Evolutionary conservation across 1,284 basidiomycete species (phyloP).

Genomic region (Apiotrichum mycotoxinovorans): DNA sequence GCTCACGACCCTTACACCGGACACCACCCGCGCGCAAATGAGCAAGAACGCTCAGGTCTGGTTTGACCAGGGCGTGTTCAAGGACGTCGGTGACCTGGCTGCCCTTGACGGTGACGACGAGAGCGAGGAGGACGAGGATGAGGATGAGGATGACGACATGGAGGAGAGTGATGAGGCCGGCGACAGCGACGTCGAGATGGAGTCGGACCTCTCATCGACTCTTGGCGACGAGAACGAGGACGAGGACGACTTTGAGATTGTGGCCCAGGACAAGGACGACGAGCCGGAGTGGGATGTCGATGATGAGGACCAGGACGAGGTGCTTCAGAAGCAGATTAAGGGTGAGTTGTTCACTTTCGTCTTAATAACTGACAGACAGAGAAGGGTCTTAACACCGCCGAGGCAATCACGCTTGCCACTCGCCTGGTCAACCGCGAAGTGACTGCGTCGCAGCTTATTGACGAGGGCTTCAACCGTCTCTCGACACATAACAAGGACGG

Average conservation of each 20-base stretch:
- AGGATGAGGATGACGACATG: conserved; percentile 44
- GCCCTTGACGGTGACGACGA: conserved; percentile 54
- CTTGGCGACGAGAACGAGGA: conserved; percentile 27
- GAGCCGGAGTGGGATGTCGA: conserved; percentile 75
- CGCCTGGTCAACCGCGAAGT: conserved; percentile 86
- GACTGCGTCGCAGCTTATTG: conserved; percentile 83
- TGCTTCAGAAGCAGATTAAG: conserved; percentile 66
- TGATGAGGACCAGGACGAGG: conserved; percentile 71
- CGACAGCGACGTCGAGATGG: conserved; percentile 42
- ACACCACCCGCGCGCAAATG: conserved; percentile 44
- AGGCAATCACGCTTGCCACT: conserved; percentile 89
- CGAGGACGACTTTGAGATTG: conserved; percentile 66
- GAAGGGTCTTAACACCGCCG: conserved; percentile 80
- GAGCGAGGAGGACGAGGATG: conserved; percentile 52
- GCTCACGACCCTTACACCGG: conserved; percentile 38
- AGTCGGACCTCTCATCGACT: conserved; percentile 22
- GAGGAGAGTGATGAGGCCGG: conserved; percentile 50
- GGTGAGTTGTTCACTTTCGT: conserved; percentile 55
- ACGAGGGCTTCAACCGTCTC: conserved; percentile 94
- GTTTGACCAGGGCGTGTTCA: conserved; percentile 95
- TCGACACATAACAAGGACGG: conserved; percentile 87
- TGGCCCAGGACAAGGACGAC: conserved; percentile 61
- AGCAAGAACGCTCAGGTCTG: conserved; percentile 65
- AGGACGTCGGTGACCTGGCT: conserved; percentile 61
- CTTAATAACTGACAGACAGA: conserved; percentile 54